Evolutionary conservation across 331 rosid genomes (phyloP), one percentile per base, ranked within the genome.

Genomic region (Malus hybrid): DNA sequence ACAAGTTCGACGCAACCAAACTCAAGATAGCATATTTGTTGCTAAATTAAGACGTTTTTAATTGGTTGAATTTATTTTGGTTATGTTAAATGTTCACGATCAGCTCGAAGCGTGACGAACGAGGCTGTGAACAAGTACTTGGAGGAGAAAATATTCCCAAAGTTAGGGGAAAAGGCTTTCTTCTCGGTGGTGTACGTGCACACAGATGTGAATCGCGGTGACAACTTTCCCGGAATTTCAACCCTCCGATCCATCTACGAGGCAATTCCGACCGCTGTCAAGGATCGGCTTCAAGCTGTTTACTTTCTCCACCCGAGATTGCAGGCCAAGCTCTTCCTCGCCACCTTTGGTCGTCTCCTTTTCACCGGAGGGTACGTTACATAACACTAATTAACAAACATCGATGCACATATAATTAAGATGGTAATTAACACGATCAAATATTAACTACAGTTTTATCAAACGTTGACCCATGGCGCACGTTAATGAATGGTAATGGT

Each of bases 111-210:
- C 1, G 86, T 79, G 70, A 81, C 85, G 61, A 62, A 67, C 18
- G 76, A 79, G 71, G 86, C 81, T 32, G 57, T 86, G 67, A 86
- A 46, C 39, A 70, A 70, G 60, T 84, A 81, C 74, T 64, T 86
- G 55, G 71, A 67, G 52, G 77, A 81, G 31, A 79, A 65, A 13
- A 69, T 86, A 18, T 79, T 81, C 44, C 79, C 75, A 4, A n/a
- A 52, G n/a, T 57, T 86, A 15, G 76, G 61, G 22, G 84, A 76
- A 18, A 65, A 5, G 55, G 83, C 87, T 6, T 86, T 81, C 79
- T 76, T 86, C 79, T 72, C 87, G 8, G 78, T 81, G 68, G 84
- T 86, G 36, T 86, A 86, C 79, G 20, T 86, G 55, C 80, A 86
- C 77, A 81, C 87, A 2, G 83, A 77, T 32, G 86, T 81, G 75